A percentile compares a stretch with the other conserved stretches of the same genome.
Conservation (phyloP, 371 early-diverging fungal genomes). For the Mortierella sp. region DNA sequence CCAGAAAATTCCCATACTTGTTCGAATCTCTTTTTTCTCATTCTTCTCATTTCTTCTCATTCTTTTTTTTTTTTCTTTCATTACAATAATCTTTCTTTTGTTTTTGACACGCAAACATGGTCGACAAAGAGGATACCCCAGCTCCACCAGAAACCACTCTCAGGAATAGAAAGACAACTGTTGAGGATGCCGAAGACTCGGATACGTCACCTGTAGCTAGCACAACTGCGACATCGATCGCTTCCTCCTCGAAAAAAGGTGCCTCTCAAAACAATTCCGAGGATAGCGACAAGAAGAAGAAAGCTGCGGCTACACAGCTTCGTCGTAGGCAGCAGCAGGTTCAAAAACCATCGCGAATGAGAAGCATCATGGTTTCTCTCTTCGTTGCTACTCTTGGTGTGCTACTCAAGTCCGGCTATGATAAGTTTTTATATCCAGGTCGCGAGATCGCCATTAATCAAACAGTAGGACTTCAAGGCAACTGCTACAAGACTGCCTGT, state of each 20-base stretch:
- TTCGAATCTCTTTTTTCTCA: not conserved
- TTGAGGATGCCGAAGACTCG: conserved; percentile 44
- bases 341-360: conserved; percentile 9
- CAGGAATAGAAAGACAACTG: conserved; percentile 44
- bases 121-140: conserved; percentile 16
- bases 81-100: not conserved
- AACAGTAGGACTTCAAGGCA: conserved; percentile 39
- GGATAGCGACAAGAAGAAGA: conserved; percentile 29
- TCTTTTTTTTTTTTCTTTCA: not conserved
- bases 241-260: conserved; percentile 8
- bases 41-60: conserved; percentile 2
- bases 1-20: not conserved
- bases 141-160: conserved; percentile 10
- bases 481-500: conserved; percentile 47
- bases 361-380: conserved; percentile 29
- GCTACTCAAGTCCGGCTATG: conserved; percentile 32
- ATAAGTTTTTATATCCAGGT: conserved; percentile 24
- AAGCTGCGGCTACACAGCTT: not conserved
- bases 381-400: conserved; percentile 33
- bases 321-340: conserved; percentile 7
- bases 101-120: conserved; percentile 11
- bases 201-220: conserved; percentile 29
- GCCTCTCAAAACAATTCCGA: conserved; percentile 2
- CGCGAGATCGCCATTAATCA: conserved; percentile 41
- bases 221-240: conserved; percentile 33